These are phyloP conservation scores for Clonostachys byssicola DNA, from an alignment of 2,329 filamentous ascomycete species.

Conservation along the genomic window DNA sequence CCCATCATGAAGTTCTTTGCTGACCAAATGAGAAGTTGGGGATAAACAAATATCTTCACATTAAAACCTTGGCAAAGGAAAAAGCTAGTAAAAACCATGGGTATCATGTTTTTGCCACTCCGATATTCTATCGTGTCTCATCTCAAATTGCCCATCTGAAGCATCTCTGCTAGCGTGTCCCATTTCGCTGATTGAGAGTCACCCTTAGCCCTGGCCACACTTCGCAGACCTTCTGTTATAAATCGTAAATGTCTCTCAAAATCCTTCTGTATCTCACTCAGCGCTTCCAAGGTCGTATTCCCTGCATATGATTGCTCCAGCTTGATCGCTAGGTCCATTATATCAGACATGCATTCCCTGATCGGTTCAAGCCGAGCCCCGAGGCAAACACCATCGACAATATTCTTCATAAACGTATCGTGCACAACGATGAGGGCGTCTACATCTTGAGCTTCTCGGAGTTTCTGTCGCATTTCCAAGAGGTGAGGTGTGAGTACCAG, in stretches of 20 bases:
- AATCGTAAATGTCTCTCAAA: slow-evolving; percentile 67
- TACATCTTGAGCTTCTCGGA: slow-evolving; percentile 64
- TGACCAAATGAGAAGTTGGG: slow-evolving; percentile 44
- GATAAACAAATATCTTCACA: not conserved
- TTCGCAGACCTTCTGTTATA: slow-evolving; percentile 66
- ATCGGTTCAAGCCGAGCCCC: slow-evolving; percentile 66
- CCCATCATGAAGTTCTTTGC: slow-evolving; percentile 85
- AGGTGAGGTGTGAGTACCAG: slow-evolving; percentile 64
- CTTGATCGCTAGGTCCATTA: slow-evolving; percentile 70
- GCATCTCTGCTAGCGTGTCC: slow-evolving; percentile 77
- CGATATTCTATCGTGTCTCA: slow-evolving; percentile 9
- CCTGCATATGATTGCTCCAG: slow-evolving; percentile 58
- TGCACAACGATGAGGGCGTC: slow-evolving; percentile 78
- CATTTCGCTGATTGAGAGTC: slow-evolving; percentile 59
- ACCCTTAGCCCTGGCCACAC: slow-evolving; percentile 69
- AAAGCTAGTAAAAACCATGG: slow-evolving; percentile 8
- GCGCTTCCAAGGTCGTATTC: slow-evolving; percentile 40
- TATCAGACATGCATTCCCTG: slow-evolving; percentile 65
- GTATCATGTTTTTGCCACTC: not conserved
- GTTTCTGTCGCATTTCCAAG: slow-evolving; percentile 46
- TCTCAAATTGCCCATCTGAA: slow-evolving; percentile 47
- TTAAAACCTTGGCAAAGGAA: slow-evolving; percentile 3
- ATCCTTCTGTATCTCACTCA: slow-evolving; percentile 55
- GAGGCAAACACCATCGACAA: slow-evolving; percentile 68
- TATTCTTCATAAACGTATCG: slow-evolving; percentile 52